A percentile compares a stretch with the other conserved stretches of the same genome.
Evolutionary conservation across 2,329 filamentous ascomycete species (phyloP).

Genomic region (Hypomyces rosellus): DNA sequence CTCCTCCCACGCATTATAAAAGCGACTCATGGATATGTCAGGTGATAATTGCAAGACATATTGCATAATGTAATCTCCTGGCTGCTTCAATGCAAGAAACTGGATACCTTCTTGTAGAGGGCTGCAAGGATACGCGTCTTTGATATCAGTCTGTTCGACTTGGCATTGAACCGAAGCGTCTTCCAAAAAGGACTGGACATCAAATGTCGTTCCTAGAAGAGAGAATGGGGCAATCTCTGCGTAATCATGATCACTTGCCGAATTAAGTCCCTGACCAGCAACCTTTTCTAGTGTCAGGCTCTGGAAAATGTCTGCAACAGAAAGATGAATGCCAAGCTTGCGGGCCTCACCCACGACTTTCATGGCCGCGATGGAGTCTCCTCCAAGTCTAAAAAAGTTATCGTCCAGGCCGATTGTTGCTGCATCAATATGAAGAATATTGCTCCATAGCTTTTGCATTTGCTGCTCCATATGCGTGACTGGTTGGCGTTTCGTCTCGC

Average conservation of each 20-base stretch:
- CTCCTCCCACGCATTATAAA: too few relatives aligned
- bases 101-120: slow-evolving; percentile 31
- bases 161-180: too few relatives aligned
- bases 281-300: slow-evolving; percentile 7
- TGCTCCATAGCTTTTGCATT: neutral
- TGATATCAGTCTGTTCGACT: too few relatives aligned
- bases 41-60: slow-evolving; percentile 5
- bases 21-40: too few relatives aligned
- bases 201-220: neutral
- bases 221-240: slow-evolving; percentile 7
- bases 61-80: slow-evolving; percentile 17
- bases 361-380: slow-evolving; percentile 41
- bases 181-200: neutral
- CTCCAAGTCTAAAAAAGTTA: slow-evolving; percentile 34
- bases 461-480: neutral
- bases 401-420: neutral
- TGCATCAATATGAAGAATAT: neutral
- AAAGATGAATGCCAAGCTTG: slow-evolving; percentile 10
- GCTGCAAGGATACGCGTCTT: slow-evolving; percentile 23
- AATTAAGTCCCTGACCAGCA: neutral
- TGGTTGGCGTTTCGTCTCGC: neutral
- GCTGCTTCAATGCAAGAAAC: slow-evolving; percentile 19
- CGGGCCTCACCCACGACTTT: slow-evolving; percentile 32
- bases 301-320: slow-evolving; percentile 10
- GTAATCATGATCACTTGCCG: neutral